A percentile compares a stretch with the other conserved stretches of the same genome.
Evolutionary conservation across 2,329 filamentous ascomycete species (phyloP).

Genomic region (Paecilomyces sp.): DNA sequence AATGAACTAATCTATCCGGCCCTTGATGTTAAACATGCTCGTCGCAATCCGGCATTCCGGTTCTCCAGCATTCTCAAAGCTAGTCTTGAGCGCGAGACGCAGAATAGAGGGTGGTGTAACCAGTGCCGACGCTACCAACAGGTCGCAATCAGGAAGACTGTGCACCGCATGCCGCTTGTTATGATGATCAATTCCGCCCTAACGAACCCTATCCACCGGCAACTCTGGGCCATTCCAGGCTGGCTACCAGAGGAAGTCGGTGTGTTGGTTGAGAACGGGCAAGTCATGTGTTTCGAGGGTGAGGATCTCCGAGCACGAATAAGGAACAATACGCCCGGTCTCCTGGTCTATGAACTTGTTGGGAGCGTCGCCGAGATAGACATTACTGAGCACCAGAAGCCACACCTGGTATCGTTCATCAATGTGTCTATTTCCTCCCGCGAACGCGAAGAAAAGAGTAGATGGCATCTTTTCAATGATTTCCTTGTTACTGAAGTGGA

Average conservation of each 20-base stretch:
- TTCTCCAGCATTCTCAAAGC: slow-evolving; percentile 92
- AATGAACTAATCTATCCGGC: slow-evolving; percentile 79
- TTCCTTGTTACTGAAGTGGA: slow-evolving; percentile 80
- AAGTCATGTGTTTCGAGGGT: slow-evolving; percentile 91
- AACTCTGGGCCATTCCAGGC: slow-evolving; percentile 76
- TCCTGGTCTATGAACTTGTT: slow-evolving; percentile 84
- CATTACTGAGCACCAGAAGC: slow-evolving; percentile 73
- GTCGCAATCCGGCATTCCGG: slow-evolving; percentile 43
- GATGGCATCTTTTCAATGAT: slow-evolving; percentile 97
- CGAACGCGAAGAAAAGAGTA: slow-evolving; percentile 51
- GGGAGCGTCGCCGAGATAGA: slow-evolving; percentile 88
- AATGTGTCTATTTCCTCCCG: slow-evolving; percentile 56
- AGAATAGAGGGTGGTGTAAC: slow-evolving; percentile 87
- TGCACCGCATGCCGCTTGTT: slow-evolving; percentile 76
- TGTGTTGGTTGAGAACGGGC: slow-evolving; percentile 80
- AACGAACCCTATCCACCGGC: slow-evolving; percentile 61
- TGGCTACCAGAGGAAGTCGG: slow-evolving; percentile 95
- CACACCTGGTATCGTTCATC: slow-evolving; percentile 84
- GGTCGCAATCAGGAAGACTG: slow-evolving; percentile 74
- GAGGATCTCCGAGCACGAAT: slow-evolving; percentile 77
- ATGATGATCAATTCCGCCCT: slow-evolving; percentile 78
- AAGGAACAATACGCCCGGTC: slow-evolving; percentile 69
- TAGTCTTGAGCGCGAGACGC: slow-evolving; percentile 83
- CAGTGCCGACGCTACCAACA: slow-evolving; percentile 87
- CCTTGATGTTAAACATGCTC: slow-evolving; percentile 44